Percentiles rank a stretch among this genome's conserved stretches.
Evolutionary conservation across 163 green algal genomes (phyloP).

Genomic region (Prototheca wickerhamii): DNA sequence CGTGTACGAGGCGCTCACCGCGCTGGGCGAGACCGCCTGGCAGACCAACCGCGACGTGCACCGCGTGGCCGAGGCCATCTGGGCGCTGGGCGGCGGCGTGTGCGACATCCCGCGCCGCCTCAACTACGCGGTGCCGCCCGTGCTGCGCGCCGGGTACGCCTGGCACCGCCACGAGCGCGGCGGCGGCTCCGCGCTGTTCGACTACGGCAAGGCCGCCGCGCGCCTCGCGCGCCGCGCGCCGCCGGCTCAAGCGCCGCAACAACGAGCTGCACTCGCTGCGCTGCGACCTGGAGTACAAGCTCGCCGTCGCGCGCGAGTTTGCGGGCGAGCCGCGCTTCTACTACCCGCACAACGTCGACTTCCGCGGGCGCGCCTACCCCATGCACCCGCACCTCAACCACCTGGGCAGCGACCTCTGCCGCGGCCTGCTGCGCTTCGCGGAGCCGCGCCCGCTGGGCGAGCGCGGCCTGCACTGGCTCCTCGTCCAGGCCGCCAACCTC

Average conservation of each 20-base stretch:
- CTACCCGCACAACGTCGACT: slow-evolving; percentile 77
- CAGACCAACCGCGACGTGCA: slow-evolving; percentile 43
- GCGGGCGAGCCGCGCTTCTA: slow-evolving; percentile 47
- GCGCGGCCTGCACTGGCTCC: slow-evolving; percentile 76
- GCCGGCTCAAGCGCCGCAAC: slow-evolving; percentile 10
- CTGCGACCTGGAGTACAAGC: slow-evolving; percentile 51
- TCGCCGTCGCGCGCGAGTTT: slow-evolving; percentile 39
- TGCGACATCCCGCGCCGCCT: slow-evolving; percentile 18
- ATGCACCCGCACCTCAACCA: slow-evolving; percentile 94
- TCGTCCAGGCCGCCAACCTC: slow-evolving; percentile 50
- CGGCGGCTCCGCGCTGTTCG: not conserved
- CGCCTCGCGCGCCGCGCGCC: not conserved
- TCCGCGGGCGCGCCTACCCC: slow-evolving; percentile 90
- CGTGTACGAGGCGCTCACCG: slow-evolving; percentile 67
- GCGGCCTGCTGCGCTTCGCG: slow-evolving; percentile 81
- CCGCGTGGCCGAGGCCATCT: slow-evolving; percentile 35
- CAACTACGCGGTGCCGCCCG: slow-evolving; percentile 9
- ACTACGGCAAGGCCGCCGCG: slow-evolving; percentile 1
- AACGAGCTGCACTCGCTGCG: slow-evolving; percentile 46
- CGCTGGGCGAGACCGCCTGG: slow-evolving; percentile 57
- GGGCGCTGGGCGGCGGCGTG: slow-evolving; percentile 23
- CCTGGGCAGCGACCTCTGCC: slow-evolving; percentile 79
- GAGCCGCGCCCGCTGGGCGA: slow-evolving; percentile 60
- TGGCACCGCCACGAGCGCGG: not conserved
- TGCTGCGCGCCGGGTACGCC: slow-evolving; percentile 8